These are phyloP conservation scores for Cerrena zonata DNA, from an alignment of 1,284 basidiomycete species.

Conservation along the genomic window DNA sequence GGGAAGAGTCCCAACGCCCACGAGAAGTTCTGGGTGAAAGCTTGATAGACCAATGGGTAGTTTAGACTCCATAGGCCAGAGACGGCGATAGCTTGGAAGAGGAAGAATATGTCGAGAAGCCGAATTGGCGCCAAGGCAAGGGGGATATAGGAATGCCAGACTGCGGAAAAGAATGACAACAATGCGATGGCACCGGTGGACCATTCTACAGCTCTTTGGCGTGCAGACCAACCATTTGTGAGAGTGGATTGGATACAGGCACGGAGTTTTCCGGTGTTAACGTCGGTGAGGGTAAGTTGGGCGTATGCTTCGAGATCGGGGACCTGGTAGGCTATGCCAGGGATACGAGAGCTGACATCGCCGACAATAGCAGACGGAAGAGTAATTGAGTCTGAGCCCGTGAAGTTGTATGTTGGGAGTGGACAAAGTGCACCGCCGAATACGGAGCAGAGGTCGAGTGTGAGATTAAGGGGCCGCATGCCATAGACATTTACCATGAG, in stretches of 20 bases:
- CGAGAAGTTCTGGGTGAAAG: constrained; percentile 80
- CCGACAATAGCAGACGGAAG: constrained; percentile 52
- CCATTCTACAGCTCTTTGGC: constrained; percentile 75
- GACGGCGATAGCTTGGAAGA: constrained; percentile 69
- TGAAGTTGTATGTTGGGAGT: constrained; percentile 81
- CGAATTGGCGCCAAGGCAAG: constrained; percentile 45
- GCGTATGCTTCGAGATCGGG: constrained; percentile 90
- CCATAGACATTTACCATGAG: constrained; percentile 81
- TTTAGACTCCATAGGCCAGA: constrained; percentile 79
- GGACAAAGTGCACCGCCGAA: constrained; percentile 81
- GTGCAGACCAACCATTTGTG: constrained; percentile 83
- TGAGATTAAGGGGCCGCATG: constrained; percentile 68
- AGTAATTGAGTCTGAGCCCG: constrained; percentile 70
- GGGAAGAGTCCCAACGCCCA: constrained; percentile 86
- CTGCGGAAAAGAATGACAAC: constrained; percentile 60
- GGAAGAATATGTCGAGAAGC: constrained; percentile 75
- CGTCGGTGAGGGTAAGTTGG: constrained; percentile 71
- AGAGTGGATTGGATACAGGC: constrained; percentile 90
- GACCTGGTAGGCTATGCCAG: constrained; percentile 77
- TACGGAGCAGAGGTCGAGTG: constrained; percentile 72
- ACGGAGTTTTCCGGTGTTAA: constrained; percentile 62
- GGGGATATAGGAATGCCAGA: constrained; percentile 57
- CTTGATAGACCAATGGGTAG: constrained; percentile 78
- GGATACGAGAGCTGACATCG: constrained; percentile 54
- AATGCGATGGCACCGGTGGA: constrained; percentile 67